These are phyloP conservation scores for Typha latifolia DNA, from an alignment of 176 grass and related monocot genomes.

Conservation along the genomic window DNA sequence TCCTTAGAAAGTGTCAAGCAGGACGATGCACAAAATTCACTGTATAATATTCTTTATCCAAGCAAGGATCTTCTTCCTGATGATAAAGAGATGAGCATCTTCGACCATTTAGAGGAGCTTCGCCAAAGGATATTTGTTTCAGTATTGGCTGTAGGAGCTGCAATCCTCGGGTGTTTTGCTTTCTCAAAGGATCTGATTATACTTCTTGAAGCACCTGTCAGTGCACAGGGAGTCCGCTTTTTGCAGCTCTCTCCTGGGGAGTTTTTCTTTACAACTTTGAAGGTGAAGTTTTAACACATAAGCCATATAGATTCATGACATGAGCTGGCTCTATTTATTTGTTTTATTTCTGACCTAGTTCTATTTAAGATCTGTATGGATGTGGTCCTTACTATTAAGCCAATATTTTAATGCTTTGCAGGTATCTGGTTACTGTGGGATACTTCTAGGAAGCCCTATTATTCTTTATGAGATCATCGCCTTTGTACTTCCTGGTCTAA, in stretches of 20 bases:
- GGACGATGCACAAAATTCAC: constrained; percentile 35
- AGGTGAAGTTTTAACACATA: constrained; percentile 38
- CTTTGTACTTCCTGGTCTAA: constrained; percentile 87
- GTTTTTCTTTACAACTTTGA: constrained; percentile 98
- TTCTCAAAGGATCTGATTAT: constrained; percentile 80
- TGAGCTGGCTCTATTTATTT: too few relatives aligned
- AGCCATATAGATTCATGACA: background rate
- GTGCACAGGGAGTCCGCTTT: constrained; percentile 84
- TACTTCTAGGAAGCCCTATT: constrained; percentile 82
- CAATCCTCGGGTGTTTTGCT: constrained; percentile 79
- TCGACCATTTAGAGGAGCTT: constrained; percentile 96
- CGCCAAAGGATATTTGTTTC: constrained; percentile 83
- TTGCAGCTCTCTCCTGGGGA: constrained; percentile 95
- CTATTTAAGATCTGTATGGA: too few relatives aligned
- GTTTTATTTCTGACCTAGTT: too few relatives aligned
- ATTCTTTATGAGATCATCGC: constrained; percentile 98
- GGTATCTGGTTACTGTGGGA: constrained; percentile 96
- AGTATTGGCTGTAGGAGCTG: constrained; percentile 72
- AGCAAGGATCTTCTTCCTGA: constrained; percentile 92
- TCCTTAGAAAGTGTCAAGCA: constrained; percentile 26
- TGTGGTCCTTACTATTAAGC: background rate
- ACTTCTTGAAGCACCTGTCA: constrained; percentile 87
- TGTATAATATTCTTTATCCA: constrained; percentile 89
- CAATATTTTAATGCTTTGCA: constrained; percentile 30
- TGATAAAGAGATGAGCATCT: constrained; percentile 96